Base-by-base conservation (phyloP, 2,329 filamentous ascomycete species). In the Hortaea werneckii region DNA sequence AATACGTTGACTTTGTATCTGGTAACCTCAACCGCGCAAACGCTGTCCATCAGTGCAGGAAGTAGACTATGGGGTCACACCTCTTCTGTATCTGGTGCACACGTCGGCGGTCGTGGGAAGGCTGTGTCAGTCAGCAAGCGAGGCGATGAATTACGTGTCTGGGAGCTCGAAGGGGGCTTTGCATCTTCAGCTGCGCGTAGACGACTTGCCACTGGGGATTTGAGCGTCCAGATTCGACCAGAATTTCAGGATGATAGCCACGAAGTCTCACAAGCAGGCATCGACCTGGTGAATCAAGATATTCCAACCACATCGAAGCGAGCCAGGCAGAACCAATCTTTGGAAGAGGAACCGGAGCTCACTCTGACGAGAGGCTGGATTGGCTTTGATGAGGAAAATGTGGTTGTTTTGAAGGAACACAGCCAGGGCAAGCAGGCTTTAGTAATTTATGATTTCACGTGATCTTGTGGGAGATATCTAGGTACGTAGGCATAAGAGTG, bases 41-140 rank as follows among this genome's bases (percentile, higher is more conserved):
- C 64, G 1, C 72, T 95, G 1, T 78, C 76, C 1, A 81, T 95
- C 45, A 83, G 84, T 34, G 69, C 79, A 0, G 86, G 85, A 1
- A 82, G 81, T 52, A 77, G 87, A 28, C 76, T 95, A 5, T 95
- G 87, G 85, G 89, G 89, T 6, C 89, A 95, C 60, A 95, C 89
- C 0, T 94, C 88, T 1, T 86, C 85, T 3, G 87, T 95, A 30
- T 87, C 85, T 41, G 83, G 86, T 29, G 87, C 86, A 6, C 83
- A 94, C 58, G 86, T 95, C 45, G 89, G 85, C 12, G 79, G 84
- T 39, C 79, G 85, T 34, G 88, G 88, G 12, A 94, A 89, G 64
- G 89, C 88, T 0, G 85, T 95, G 4, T 94, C 87, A n/a, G 83
- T 95, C 42, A 92, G 85, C 65, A 75, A 76, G 13, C 74, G 79